Evolutionary conservation across 805 yeast genomes (phyloP), one percentile per base, ranked within the genome.

Genomic region (Phaffomyces antillensis): DNA sequence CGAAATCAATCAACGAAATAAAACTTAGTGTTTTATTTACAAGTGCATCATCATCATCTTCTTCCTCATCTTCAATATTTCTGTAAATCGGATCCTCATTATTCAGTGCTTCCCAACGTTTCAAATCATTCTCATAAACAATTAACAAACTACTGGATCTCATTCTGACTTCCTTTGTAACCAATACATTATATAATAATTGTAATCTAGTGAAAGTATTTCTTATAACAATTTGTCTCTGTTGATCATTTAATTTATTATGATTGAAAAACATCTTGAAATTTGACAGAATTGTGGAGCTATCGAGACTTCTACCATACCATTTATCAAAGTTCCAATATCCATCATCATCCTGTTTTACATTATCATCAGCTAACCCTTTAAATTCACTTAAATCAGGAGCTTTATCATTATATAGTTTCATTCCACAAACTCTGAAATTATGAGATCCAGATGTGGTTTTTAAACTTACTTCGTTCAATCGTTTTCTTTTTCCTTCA

Each of bases 391-490:
- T 18, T 7, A 55, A 18, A n/a, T 47, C 44, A 10, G 62, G 60
- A 0, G 48, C 0, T 1, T 41, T 16, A 31, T 53, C 54, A 25
- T 53, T 47, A 51, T 61, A 71, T 6, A 83, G 62, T 49, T 81
- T 81, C 91, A 91, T 86, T 0, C 99, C 99, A 55, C 98, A 90
- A 4, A 91, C 77, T 48, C 99, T 68, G 51, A 83, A 80, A 16
- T 79, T 74, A 12, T 86, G 67, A 4, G 81, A 67, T 0, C 96
- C 96, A 38, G 93, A 83, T 0, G 98, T 91, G 1, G 98, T 91
- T 0, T 66, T 46, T 2, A 65, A 58, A 38, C 93, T 75, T 0
- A 93, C 96, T 24, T 70, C 63, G 26, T 63, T 66, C 56, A 91
- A 64, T 36, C 98, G 62, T 41, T 63, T 64, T 15, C 63, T 70